Percentiles rank a stretch among this genome's conserved stretches.
These are phyloP conservation scores for Tillandsia fasciculata DNA, from an alignment of 176 grass and related monocot genomes.

Conservation along the genomic window DNA sequence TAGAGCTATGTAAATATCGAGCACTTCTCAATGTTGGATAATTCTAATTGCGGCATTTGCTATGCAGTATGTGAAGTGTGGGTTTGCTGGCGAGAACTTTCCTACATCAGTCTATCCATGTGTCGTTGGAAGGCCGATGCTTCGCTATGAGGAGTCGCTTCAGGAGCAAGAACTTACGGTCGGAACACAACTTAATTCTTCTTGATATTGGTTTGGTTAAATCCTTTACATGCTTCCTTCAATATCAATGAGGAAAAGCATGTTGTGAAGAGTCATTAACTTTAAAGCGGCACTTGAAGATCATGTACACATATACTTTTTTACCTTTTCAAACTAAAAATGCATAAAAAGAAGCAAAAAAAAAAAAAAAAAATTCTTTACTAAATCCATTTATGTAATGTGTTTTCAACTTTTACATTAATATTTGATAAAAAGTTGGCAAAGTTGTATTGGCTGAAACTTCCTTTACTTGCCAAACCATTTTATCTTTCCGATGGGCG, in stretches of 20 bases:
- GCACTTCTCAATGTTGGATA: background rate
- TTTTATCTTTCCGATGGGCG: too few species aligned
- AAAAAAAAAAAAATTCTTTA: background rate
- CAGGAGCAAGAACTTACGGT: conserved; percentile 90
- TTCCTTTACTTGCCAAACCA: too few species aligned
- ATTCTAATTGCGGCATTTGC: background rate
- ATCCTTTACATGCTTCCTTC: too few species aligned
- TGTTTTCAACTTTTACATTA: background rate
- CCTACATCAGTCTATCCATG: conserved; percentile 87
- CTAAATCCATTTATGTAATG: background rate
- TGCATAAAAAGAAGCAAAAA: background rate
- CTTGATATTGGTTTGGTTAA: too few species aligned
- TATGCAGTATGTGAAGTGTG: conserved; percentile 93
- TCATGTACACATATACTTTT: background rate
- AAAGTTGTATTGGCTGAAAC: background rate
- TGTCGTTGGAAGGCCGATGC: conserved; percentile 75
- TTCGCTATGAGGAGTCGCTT: conserved; percentile 83
- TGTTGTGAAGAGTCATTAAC: too few species aligned
- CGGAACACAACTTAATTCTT: background rate
- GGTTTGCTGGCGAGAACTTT: conserved; percentile 91
- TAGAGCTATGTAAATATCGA: conserved; percentile 1
- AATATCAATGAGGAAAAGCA: too few species aligned
- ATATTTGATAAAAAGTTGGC: background rate
- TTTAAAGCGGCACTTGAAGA: background rate
- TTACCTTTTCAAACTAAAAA: background rate